Base-by-base conservation (phyloP, 495 filamentous ascomycete species). In the Cercophora sp. region DNA sequence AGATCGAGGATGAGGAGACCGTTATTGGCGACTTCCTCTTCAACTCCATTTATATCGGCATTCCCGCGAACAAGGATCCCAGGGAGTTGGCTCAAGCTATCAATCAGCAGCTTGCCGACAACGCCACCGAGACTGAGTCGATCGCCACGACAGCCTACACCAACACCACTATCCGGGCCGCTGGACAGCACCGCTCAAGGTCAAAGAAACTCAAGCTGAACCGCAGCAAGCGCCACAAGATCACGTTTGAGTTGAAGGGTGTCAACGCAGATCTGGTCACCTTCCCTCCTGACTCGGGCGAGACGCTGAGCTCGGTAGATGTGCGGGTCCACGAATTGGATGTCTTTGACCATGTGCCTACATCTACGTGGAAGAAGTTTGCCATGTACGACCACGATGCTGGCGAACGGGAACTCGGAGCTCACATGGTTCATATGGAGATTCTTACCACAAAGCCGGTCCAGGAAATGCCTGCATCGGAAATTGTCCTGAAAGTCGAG, bases 331-430 rank as follows among this genome's bases (percentile, higher is more conserved):
- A 78, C 29, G 87, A 97, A 48, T 69, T 96, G 8, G 91, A 96
- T 51, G 84, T 99, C 20, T 94, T 93, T 56, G 94, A 99, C 67
- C 89, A 96, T 64, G 80, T 97, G 1, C 87, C 91, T 2, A 93
- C 90, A 1, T 97, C 93, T 8, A 97, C 92, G 1, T 99, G 94
- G 94, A 93, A 88, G 69, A 97, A 96, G 62, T 97, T 99, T 65
- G 86, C 88, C 31, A 96, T 89, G 0, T 96, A 94, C 61, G 89
- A 95, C 76, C 81, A 84, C 37, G 90, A 96, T 65, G 85, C 83
- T 5, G 89, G 88, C 6, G 83, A 88, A 53, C 81, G 92, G 19
- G 88, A 96, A 69, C 87, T 84, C 61, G 84, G 85, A 13, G 86
- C 83, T 3, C 87, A 83, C 64, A 96, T 96, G 91, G 76, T 93